Base-by-base conservation (phyloP, 1,284 basidiomycete species). In the Caloboletus firmus region DNA sequence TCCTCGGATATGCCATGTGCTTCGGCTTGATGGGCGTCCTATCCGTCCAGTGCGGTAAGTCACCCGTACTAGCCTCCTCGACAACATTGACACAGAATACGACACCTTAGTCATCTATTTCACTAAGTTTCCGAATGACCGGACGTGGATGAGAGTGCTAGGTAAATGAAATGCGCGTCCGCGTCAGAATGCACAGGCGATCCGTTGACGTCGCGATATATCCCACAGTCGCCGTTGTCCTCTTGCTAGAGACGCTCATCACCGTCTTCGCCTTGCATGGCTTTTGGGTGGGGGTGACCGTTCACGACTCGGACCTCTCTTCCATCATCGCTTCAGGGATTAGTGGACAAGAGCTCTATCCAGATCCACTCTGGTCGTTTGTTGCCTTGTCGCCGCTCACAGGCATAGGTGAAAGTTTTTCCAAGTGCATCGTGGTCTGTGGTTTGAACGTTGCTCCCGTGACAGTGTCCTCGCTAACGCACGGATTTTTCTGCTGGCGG, bases 1-100 rank as follows among this genome's bases (percentile, higher is more conserved):
- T 54, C 11, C 26, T 61, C 37, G 55, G 55, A 35, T 62, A 59
- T 26, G 39, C 52, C 8, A 39, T 55, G 32, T 61, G 51, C 32
- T 59, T 55, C 17, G 56, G 18, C 4, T 42, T 59, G 40, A 55
- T 61, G 50, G 62, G 55, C 10, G 45, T 59, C 26, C 56, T 63
- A n/a, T 31, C n/a, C 17, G 24, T 55, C 47, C 51, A 62, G 41
- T 49, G 48, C 7, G 52, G 56, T 59, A 42, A 44, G 56, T 42
- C n/a, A n/a, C 15, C 30, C 7, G 3, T 31, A 28, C 24, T 17
- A 11, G 9, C n/a, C 5, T 28, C 15, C 13, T 17, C 12, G 22
- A n/a, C 32, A 9, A 20, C 13, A 11, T n/a, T 50, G 37, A 41
- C 22, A 3, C 12, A 26, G 5, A 13, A 17, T 13, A 50, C 4